Base-by-base conservation (phyloP, 306 rosid species). In the Neltuma alba region DNA sequence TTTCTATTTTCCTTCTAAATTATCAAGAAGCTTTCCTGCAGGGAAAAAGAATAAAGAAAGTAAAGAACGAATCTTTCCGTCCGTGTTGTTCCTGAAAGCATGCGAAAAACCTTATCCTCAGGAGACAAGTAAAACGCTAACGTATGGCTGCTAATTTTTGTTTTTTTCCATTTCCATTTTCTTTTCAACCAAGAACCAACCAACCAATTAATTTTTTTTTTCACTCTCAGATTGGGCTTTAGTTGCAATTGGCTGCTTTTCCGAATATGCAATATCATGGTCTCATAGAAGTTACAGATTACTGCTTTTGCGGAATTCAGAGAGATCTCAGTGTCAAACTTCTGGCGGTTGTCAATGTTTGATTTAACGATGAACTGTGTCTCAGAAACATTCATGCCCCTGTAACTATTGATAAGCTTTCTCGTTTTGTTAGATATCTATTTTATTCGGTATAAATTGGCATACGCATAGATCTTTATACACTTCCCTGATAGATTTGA, bases 201-300 rank as follows among this genome's bases (percentile, higher is more conserved):
- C 5, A 23, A 57, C 41, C 14, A 31, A 55, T 58, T 20, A 10
- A 1, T 23, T 3, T 0, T 2, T 18, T 65, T n/a, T 66, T 16
- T 21, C 25, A 5, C 36, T 75, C 57, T 58, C 72, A 45, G 27
- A 20, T 71, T 68, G 77, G 60, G 67, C 47, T 76, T 47, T 75
- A 16, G 21, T 78, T 54, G 44, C 69, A 3, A 68, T 47, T 81
- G 80, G 67, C 64, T 72, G 47, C 47, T 20, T 31, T 33, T 50
- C 16, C 45, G 45, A 21, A 34, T 45, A 38, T 48, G 67, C 83
- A 47, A 15, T 45, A n/a, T 72, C 31, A 48, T 50, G 52, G 25
- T 9, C 11, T 65, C 41, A 31, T 52, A n/a, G 30, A 60, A 70
- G 15, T 76, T 80, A 54, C 31, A 27, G 67, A 63, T 80, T 41